Evolutionary conservation across 2,329 filamentous ascomycete genomes (phyloP), one percentile per base, ranked within the genome.

Genomic region (Venturia oleaginea): DNA sequence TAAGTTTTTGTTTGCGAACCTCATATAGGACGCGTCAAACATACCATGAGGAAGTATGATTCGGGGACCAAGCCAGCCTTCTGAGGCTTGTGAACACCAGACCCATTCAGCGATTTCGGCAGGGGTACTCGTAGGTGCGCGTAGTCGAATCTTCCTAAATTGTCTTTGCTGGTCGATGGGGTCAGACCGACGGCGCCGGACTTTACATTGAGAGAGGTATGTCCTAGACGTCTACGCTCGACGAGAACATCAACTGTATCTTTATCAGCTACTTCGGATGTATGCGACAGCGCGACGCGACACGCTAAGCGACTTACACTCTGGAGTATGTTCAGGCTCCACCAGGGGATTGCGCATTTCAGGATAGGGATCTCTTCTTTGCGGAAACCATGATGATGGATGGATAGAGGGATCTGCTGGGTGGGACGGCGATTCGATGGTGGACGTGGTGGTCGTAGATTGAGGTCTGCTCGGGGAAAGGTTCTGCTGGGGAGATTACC

Each of bases 21-120:
- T 30, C 30, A 32, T 17, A 11, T 60, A 5, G 34, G 32, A 54
- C 51, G 59, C 61, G 43, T 30, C 63, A 43, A 42, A 63, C 81
- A 76, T 80, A 86, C 85, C 85, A 99, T 99, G 70, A 99, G 80
- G 76, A 97, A 99, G 78, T 99, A 99, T 69, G 91, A 94, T 74
- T 91, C 91, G 5, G 94, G 93, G 66, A 80, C 83, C 67, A 80
- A 76, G 67, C 80, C 75, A 64, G 82, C 79, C 11, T 78, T 76
- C 73, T 87, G 87, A 66, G 87, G 88, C 72, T 90, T 88, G 80
- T 97, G 97, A 71, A 99, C 95, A 72, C 94, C 94, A 6, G 92
- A 96, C 34, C 83, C 83, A 67, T 87, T 85, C 69, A 97, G 87
- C 68, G 94, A 92, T 76, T 92, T 94, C 61, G 94, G 94, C 59